Evolutionary conservation across 768 basidiomycete species (phyloP), one percentile per base, ranked within the genome.

Genomic region (Pluteus cervinus): DNA sequence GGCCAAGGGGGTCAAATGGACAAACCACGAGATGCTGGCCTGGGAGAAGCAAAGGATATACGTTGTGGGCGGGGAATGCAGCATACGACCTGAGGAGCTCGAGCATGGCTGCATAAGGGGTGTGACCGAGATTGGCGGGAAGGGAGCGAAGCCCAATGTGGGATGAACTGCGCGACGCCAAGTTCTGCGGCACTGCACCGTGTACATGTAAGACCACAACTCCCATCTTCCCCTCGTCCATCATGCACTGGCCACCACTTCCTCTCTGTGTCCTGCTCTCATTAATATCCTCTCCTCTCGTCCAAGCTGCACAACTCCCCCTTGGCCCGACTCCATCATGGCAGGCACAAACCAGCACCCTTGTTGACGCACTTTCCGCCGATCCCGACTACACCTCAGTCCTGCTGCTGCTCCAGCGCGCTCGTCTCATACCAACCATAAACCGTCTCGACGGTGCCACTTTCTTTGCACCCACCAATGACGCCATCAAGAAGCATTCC

Each of bases 381-480:
- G 88, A 93, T 51, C 64, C 77, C 2, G 82, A 94, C 59, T 93
- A 89, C 53, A 65, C 78, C 1, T 80, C 78, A 20, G 67, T 96
- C 12, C 62, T 98, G 12, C 54, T 54, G 15, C 75, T 97, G 10
- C 70, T 98, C 8, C 91, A 94, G 57, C 75, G 77, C 10, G 75
- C 94, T 3, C 80, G 81, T 42, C 81, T 98, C 45, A 80, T 99
- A 37, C 96, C 96, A 2, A 89, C 88, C 5, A 71, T 99, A 46
- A 96, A 94, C 58, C 78, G 69, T 47, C 79, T 99, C 47, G 80
- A 86, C 41, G 76, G 69, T 26, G 73, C 73, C 54, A 96, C 96
- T 18, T 57, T 99, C 32, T 98, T 97, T 52, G 96, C 96, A 2
- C 96, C 96, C 2, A 96, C 89, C 14, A 93, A 99, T 62, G 81